Conservation (phyloP, 441 rosid species). For the Jatropha multifida region DNA sequence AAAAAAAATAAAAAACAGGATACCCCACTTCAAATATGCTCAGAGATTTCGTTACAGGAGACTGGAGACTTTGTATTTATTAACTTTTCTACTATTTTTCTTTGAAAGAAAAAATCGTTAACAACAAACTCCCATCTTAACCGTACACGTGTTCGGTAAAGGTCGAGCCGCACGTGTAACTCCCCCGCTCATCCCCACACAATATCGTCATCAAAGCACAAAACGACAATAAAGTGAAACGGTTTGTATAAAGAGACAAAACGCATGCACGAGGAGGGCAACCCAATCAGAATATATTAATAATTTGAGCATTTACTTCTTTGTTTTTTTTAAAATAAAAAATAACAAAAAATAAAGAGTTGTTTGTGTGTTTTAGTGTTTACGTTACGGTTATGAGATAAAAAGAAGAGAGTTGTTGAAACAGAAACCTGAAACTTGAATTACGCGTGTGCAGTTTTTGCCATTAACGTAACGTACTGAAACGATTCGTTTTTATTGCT, state of each 20-base stretch:
- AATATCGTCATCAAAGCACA: slow-evolving; percentile 13
- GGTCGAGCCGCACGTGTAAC: slow-evolving; percentile 36
- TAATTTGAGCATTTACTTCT: no score
- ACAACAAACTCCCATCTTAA: neutral
- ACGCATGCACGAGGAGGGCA: slow-evolving; percentile 28
- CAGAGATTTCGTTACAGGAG: slow-evolving; percentile 12
- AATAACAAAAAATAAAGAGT: neutral
- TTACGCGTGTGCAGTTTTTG: slow-evolving; percentile 22
- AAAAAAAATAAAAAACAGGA: neutral
- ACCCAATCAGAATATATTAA: neutral
- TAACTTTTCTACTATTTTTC: neutral
- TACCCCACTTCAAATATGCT: slow-evolving; percentile 12
- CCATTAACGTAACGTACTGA: slow-evolving; percentile 11
- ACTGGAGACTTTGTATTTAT: neutral
- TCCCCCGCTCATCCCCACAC: neutral
- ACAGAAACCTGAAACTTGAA: slow-evolving; percentile 23
- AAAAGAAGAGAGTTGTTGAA: slow-evolving; percentile 13
- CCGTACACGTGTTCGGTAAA: slow-evolving; percentile 29
- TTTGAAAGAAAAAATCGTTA: slow-evolving; percentile 7
- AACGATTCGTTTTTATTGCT: slow-evolving; percentile 2
- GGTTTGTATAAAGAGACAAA: slow-evolving; percentile 31
- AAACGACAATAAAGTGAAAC: slow-evolving; percentile 30
- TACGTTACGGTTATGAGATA: neutral
- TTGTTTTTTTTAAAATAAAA: neutral
- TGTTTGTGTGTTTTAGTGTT: neutral